Base-by-base conservation (phyloP, 192 early-diverging fungal species). In the Backusella tuberculispora region DNA sequence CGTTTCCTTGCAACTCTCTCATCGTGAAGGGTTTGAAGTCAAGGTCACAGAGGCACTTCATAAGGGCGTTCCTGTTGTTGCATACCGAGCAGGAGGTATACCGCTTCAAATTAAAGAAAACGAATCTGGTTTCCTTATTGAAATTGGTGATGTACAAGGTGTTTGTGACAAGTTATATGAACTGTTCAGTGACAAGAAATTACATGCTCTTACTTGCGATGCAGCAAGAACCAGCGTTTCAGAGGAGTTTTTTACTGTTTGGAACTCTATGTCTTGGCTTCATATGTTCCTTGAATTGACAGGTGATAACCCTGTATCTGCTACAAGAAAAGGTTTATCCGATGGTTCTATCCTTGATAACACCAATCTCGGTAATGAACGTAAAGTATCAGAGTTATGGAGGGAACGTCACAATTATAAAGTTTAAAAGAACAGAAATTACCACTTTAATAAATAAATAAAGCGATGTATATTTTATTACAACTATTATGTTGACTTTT, bases 21-120 rank as follows among this genome's bases (percentile, higher is more conserved):
- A 90, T 67, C 88, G 91, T 60, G 93, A 94, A 85, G 93, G 93
- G 42, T 95, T 95, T 68, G 93, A 95, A 81, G 88, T 95, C 85
- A 95, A 93, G 80, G 91, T 94, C 44, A 95, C 92, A 14, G 93
- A 95, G 74, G 84, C 91, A 13, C 77, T 91, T 63, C 77, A 82
- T 19, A 94, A 94, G 79, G 88, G 84, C 26, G 78, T 89, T 13
- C 88, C 87, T 40, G 78, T 83, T 14, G 42, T 86, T 37, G 82
- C 82, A 4, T 83, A 84, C 38, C 37, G 86, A 85, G 86, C 91
- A 76, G 79, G 93, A 90, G 94, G 94, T 67, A 95, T 95, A 67
- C 94, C 94, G 19, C 88, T 92, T 72, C 94, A 95, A 79, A 91
- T 95, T 63, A 80, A 84, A 64, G 76, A 92, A 66, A 88, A 86